These are phyloP conservation scores for Monilinia vaccinii-corymbosi DNA, from an alignment of 2,329 filamentous ascomycete genomes.

Conservation along the genomic window DNA sequence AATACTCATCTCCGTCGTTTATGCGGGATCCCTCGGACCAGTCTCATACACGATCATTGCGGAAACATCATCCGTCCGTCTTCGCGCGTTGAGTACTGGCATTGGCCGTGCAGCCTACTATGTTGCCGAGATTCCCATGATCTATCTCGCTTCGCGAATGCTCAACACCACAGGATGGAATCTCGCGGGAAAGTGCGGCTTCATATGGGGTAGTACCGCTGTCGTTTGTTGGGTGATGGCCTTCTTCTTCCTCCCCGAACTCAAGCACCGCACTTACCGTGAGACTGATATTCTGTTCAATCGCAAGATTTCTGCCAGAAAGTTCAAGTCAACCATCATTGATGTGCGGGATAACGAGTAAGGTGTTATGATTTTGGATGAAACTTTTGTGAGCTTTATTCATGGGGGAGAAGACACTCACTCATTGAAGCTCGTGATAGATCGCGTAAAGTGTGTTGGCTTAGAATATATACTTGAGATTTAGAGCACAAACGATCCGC, in stretches of 20 bases:
- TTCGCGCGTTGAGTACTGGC: constrained; percentile 56
- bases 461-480: neutral
- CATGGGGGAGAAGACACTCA: neutral
- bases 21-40: constrained; percentile 52
- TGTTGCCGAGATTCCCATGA: constrained; percentile 55
- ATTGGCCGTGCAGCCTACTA: constrained; percentile 57
- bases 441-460: neutral
- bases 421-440: neutral
- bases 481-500: neutral
- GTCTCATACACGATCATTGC: constrained; percentile 59
- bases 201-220: constrained; percentile 50
- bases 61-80: constrained; percentile 56
- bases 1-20: constrained; percentile 56
- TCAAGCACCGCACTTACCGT: constrained; percentile 44
- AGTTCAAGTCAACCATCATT: constrained; percentile 43
- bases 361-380: neutral
- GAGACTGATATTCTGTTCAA: constrained; percentile 43
- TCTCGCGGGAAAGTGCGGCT: constrained; percentile 47
- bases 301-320: constrained; percentile 29
- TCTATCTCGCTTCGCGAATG: constrained; percentile 53
- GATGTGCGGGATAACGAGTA: constrained; percentile 56
- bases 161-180: constrained; percentile 41
- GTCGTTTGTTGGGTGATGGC: constrained; percentile 42
- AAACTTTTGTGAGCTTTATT: neutral
- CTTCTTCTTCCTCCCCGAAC: constrained; percentile 47